Evolutionary conservation across 768 basidiomycete species (phyloP).

Genomic region (Termitomyces sp.): DNA sequence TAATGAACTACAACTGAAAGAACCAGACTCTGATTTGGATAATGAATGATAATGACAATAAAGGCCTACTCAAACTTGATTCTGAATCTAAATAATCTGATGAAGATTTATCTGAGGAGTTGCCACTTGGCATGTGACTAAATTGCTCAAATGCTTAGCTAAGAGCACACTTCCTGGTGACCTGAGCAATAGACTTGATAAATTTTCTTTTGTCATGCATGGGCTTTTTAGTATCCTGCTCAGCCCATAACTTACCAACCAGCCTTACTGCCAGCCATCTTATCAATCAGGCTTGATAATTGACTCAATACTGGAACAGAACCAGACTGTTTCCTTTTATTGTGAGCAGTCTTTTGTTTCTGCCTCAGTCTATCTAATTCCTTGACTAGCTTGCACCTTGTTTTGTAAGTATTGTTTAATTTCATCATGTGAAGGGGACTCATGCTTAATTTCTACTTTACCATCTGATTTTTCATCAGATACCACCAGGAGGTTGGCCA

Average conservation of each 20-base stretch:
- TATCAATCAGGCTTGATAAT: not conserved
- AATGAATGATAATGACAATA: too few relatives aligned
- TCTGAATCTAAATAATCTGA: too few relatives aligned
- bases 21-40: too few relatives aligned
- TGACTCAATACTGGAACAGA: too few relatives aligned
- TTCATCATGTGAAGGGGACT: fast-evolving
- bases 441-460: fast-evolving
- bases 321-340: too few relatives aligned
- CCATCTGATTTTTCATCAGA: too few relatives aligned
- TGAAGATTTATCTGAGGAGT: not conserved
- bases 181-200: not conserved
- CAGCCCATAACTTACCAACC: not conserved
- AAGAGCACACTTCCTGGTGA: not conserved
- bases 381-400: not conserved
- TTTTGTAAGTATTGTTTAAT: not conserved
- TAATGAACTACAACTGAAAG: too few relatives aligned
- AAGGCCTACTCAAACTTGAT: too few relatives aligned
- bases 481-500: not conserved
- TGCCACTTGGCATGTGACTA: too few relatives aligned
- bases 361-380: not conserved
- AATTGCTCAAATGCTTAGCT: not conserved
- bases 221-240: too few relatives aligned
- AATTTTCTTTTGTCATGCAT: too few relatives aligned
- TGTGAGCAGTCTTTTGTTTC: not conserved
- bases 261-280: not conserved